Evolutionary conservation across 768 basidiomycete genomes (phyloP), one percentile per base, ranked within the genome.

Genomic region (Leccinellum rugosiceps): DNA sequence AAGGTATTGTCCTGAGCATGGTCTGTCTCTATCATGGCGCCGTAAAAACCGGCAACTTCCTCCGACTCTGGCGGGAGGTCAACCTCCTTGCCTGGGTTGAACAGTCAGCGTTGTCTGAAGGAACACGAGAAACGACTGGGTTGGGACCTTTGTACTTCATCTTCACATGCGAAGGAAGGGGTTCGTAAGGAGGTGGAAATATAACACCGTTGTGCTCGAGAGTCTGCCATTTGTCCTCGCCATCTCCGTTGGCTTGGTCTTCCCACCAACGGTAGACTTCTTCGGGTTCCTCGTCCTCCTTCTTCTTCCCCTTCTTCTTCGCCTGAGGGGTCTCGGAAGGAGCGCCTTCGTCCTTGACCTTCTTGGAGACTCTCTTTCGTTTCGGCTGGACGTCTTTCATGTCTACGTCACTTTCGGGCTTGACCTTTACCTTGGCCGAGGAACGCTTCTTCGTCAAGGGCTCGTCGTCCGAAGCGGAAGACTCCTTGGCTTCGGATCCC

Each of bases 31-130:
- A 98, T 68, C 79, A 98, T 83, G 19, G 94, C 91, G 34, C 78
- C 97, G 66, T 95, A 99, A 74, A 99, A 99, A 8, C 90, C 89
- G 28, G 97, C 96, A 47, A 98, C 96, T 72, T 99, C 97, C 74
- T 99, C 97, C 7, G 95, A 80, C 59, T 88, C 92, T 13, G 82
- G 84, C 21, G 93, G 85, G 32, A 99, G 84, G 65, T 87, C 79
- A 28, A 98, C 81, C 11, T 78, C 70, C 72, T 88, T 84, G 61
- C 93, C 96, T 97, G 63, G 38, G 64, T 31, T 30, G 38, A 53
- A 54, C 50, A 11, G 58, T 73, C 57, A 72, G 61, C 49, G 31
- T 53, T 50, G 35, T 25, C 45, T 32, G 41, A 14, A 50, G 51
- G 53, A 56, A 41, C 34, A 48, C 49, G 55, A 58, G 52, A 64